These are phyloP conservation scores for Neonothopanus nambi DNA, from an alignment of 1,284 basidiomycete species.

Conservation along the genomic window DNA sequence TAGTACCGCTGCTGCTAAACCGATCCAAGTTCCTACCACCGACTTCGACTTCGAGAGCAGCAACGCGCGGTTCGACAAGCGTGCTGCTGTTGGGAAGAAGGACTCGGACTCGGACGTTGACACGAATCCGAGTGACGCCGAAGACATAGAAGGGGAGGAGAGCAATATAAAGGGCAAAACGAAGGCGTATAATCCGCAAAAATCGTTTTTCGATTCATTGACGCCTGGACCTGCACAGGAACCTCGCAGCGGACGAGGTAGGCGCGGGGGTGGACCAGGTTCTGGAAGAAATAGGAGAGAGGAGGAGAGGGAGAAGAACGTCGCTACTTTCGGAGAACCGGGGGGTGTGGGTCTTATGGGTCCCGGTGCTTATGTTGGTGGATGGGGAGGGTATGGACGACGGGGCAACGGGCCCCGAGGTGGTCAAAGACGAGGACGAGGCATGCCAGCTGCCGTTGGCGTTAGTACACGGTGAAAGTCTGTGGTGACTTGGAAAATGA, in stretches of 20 bases:
- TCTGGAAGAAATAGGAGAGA: conserved; percentile 55
- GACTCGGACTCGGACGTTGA: conserved; percentile 22
- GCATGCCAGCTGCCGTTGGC: no score
- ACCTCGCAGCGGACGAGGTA: conserved; percentile 31
- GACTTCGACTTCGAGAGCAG: conserved; percentile 78
- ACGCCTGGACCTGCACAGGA: conserved; percentile 32
- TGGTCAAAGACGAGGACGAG: no score
- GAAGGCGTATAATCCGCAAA: conserved; percentile 68
- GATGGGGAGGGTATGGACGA: conserved; percentile 45
- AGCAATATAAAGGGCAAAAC: conserved; percentile 30
- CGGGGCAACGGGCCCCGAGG: background rate
- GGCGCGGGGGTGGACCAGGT: conserved; percentile 27
- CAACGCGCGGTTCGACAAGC: conserved; percentile 77
- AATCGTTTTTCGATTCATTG: conserved; percentile 78
- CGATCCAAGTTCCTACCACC: conserved; percentile 61
- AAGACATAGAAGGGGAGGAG: conserved; percentile 27
- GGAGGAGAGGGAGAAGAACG: conserved; percentile 76
- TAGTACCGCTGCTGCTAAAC: conserved; percentile 25
- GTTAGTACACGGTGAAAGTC: no score
- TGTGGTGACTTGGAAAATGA: no score
- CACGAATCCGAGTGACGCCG: conserved; percentile 31
- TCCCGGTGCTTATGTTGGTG: conserved; percentile 52
- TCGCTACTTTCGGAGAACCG: conserved; percentile 81
- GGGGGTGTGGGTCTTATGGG: conserved; percentile 74
- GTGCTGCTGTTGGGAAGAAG: conserved; percentile 11